phyloP scores from a whole-genome alignment of 768 basidiomycete species.

The Epithele typhae region DNA sequence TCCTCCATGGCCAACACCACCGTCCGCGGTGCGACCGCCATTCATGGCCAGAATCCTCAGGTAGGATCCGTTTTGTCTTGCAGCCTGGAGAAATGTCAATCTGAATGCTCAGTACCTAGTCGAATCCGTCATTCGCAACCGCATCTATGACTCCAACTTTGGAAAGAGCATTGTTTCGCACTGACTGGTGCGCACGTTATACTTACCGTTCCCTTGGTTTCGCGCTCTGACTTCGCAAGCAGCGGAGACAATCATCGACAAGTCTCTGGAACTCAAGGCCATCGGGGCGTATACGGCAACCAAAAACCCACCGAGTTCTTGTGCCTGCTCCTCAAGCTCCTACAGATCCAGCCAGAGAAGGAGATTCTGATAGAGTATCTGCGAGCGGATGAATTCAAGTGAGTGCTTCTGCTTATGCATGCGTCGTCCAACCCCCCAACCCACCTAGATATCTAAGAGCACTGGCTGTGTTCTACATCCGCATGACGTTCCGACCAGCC shows the following conservation, averaged over 20 bases:
- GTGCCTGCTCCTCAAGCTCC: slow-evolving; percentile 86
- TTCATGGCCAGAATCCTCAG: slow-evolving; percentile 97
- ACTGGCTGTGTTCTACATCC: slow-evolving; percentile 88
- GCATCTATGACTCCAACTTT: slow-evolving; percentile 93
- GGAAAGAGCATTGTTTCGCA: slow-evolving; percentile 99
- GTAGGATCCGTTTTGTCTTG: slow-evolving; percentile 36
- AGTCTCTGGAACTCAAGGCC: slow-evolving; percentile 73
- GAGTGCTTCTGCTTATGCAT: slow-evolving; percentile 24
- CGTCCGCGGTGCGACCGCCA: slow-evolving; percentile 78
- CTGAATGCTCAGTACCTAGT: slow-evolving; percentile 68
- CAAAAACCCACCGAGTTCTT: slow-evolving; percentile 93
- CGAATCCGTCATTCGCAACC: slow-evolving; percentile 92
- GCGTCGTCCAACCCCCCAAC: background rate
- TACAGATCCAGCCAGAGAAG: slow-evolving; percentile 97
- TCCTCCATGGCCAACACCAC: slow-evolving; percentile 86
- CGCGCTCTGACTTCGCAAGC: too few relatives aligned
- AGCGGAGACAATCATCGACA: slow-evolving; percentile 95
- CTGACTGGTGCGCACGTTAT: slow-evolving; percentile 64
- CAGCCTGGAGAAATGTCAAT: slow-evolving; percentile 11
- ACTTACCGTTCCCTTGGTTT: too few relatives aligned
- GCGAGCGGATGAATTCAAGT: slow-evolving; percentile 98
- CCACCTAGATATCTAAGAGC: slow-evolving; percentile 82
- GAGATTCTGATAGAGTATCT: slow-evolving; percentile 96
- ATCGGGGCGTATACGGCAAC: slow-evolving; percentile 97
- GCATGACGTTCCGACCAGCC: slow-evolving; percentile 86